Base-by-base conservation (phyloP, 371 early-diverging fungal species). In the Saksenaea vasiformis region DNA sequence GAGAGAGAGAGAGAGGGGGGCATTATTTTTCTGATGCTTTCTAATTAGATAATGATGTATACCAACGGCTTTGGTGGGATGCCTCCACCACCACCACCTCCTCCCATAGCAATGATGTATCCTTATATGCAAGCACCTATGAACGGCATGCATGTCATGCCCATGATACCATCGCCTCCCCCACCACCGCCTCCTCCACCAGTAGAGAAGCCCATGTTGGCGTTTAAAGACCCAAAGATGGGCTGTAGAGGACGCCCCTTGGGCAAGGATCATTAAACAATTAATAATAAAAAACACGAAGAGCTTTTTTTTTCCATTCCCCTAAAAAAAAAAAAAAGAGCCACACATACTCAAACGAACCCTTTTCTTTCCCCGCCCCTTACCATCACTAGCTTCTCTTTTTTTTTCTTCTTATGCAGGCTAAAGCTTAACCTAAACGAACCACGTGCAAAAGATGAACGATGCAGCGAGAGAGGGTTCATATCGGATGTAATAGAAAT, bases 1-100 rank as follows among this genome's bases (percentile, higher is more conserved):
- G n/a, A n/a, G n/a, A n/a, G n/a, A n/a, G n/a, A n/a, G n/a, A n/a
- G n/a, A n/a, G n/a, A n/a, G n/a, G n/a, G n/a, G n/a, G n/a, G n/a
- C n/a, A n/a, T n/a, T n/a, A n/a, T n/a, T n/a, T n/a, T n/a, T n/a
- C 8, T 19, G 26, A 19, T 37, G 13, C 36, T 24, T 26, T 56
- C 5, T 54, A 27, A 41, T 54, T 64, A 76, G 73, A 77, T 80
- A 67, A 77, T 80, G 73, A 61, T 80, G 43, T 78, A 73, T 68
- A 68, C 72, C n/a, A 76, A 69, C 59, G 74, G 77, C 2, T 74
- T 67, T 34, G 51, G 64, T 19, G 63, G 62, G 51, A 62, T 62
- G 54, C 60, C 63, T 8, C 27, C 38, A 2, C 62, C 62, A 19
- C 58, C 61, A 17, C 36, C 44, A 5, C 39, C 39, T 56, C 62